phyloP scores from a whole-genome alignment of 129 eudicot genomes.

The Helianthus tuberosus region DNA sequence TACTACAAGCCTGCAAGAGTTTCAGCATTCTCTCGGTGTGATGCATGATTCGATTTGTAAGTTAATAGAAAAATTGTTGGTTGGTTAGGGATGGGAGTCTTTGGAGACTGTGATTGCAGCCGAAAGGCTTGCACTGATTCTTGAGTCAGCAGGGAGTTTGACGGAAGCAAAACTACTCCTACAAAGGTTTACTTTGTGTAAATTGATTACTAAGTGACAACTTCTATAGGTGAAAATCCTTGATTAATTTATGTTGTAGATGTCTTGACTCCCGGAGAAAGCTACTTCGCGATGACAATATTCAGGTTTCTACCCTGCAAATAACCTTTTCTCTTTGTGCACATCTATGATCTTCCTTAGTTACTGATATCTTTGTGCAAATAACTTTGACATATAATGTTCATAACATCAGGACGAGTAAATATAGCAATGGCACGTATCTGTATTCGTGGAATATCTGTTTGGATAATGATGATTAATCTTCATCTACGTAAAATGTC shows the following conservation, averaged over 20 bases:
- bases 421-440: not conserved
- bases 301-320: constrained; percentile 59
- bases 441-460: not conserved
- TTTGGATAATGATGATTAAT: constrained; percentile 2
- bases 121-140: constrained; percentile 75
- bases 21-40: constrained; percentile 3
- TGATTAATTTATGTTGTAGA: constrained; percentile 43
- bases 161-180: constrained; percentile 75
- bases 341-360: not conserved
- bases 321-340: not conserved
- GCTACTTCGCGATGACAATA: constrained; percentile 69
- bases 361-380: not conserved
- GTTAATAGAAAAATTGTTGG: not conserved
- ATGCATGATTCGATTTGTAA: not conserved
- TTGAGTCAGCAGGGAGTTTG: constrained; percentile 58
- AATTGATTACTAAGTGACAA: not conserved
- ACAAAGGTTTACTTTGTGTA: constrained; percentile 49
- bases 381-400: constrained; percentile 11
- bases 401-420: not conserved
- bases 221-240: not conserved
- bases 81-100: constrained; percentile 79
- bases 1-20: constrained; percentile 13
- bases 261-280: constrained; percentile 70
- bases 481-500: constrained; percentile 1
- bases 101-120: constrained; percentile 85